Percentiles rank a stretch among this genome's conserved stretches.
These are phyloP conservation scores for Diplocarpon rosae DNA, from an alignment of 2,329 filamentous ascomycete species.

Conservation along the genomic window DNA sequence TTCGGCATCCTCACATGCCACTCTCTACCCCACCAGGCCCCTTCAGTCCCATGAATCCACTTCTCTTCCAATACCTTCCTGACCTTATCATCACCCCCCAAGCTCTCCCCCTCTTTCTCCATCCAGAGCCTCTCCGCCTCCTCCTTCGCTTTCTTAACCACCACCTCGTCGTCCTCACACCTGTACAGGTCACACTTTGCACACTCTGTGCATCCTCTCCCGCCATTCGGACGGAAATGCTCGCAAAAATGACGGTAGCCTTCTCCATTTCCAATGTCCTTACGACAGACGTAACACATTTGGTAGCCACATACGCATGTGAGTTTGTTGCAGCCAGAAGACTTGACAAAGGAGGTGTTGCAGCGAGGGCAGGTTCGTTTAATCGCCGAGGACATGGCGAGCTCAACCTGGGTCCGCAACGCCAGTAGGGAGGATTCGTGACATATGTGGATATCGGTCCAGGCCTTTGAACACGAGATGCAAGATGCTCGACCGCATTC, in stretches of 20 bases:
- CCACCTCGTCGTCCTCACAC: conserved; percentile 62
- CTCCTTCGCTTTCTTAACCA: conserved; percentile 57
- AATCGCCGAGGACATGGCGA: conserved; percentile 84
- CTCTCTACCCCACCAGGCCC: conserved; percentile 15
- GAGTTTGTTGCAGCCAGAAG: conserved; percentile 90
- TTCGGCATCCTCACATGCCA: conserved; percentile 22
- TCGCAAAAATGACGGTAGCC: conserved; percentile 94
- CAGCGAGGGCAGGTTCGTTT: conserved; percentile 93
- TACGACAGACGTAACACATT: conserved; percentile 96
- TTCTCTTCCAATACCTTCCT: conserved; percentile 46
- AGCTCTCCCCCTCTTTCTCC: conserved; percentile 47
- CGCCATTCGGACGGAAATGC: conserved; percentile 78
- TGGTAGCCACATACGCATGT: conserved; percentile 92
- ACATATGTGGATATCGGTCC: conserved; percentile 83
- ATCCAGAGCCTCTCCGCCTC: conserved; percentile 64
- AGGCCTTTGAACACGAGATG: conserved; percentile 68
- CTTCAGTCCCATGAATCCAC: conserved; percentile 18
- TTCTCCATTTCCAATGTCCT: conserved; percentile 54
- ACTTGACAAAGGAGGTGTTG: conserved; percentile 86
- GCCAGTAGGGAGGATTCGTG: conserved; percentile 74
- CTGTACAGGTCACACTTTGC: conserved; percentile 63
- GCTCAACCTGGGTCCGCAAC: conserved; percentile 80
- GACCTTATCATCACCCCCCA: conserved; percentile 44
- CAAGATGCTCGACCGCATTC: conserved; percentile 64
- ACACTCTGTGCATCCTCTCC: conserved; percentile 66